These are phyloP conservation scores for Wickerhamiella parazyma DNA, from an alignment of 805 yeast species.

Conservation along the genomic window DNA sequence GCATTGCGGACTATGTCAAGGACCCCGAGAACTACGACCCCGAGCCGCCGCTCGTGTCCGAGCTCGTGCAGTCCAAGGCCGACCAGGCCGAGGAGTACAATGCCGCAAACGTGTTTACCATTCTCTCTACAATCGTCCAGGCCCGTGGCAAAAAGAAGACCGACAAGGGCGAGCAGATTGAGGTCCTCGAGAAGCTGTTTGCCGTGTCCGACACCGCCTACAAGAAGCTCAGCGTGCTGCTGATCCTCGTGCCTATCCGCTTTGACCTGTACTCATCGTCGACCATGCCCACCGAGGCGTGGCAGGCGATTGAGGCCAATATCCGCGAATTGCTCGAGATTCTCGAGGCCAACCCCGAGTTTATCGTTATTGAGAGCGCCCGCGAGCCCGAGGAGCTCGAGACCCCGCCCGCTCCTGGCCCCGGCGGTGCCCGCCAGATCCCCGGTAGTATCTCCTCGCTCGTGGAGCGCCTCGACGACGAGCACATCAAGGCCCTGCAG, in stretches of 20 bases:
- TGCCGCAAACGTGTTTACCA: slow-evolving; percentile 48
- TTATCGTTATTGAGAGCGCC: slow-evolving; percentile 68
- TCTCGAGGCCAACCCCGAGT: slow-evolving; percentile 44
- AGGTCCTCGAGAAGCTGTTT: slow-evolving; percentile 48
- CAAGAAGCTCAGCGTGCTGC: slow-evolving; percentile 63
- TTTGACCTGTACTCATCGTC: slow-evolving; percentile 64
- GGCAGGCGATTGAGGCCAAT: slow-evolving; percentile 60
- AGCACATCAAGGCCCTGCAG: slow-evolving; percentile 75
- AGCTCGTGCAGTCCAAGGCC: slow-evolving; percentile 23
- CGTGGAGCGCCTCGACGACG: slow-evolving; percentile 91
- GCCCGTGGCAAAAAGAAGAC: slow-evolving; percentile 92
- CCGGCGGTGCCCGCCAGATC: slow-evolving; percentile 52
- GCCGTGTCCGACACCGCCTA: slow-evolving; percentile 42
- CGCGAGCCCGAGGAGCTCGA: slow-evolving; percentile 66
- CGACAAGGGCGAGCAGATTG: slow-evolving; percentile 67
- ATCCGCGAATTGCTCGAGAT: slow-evolving; percentile 48
- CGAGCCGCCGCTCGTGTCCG: slow-evolving; percentile 3
- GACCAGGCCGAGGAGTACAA: slow-evolving; percentile 21
- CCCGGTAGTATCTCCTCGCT: slow-evolving; percentile 76
- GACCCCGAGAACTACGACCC: slow-evolving; percentile 59
- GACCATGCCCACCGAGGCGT: slow-evolving; percentile 64
- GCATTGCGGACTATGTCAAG: slow-evolving; percentile 45
- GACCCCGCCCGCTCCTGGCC: slow-evolving; percentile 42
- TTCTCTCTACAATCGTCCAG: slow-evolving; percentile 64
- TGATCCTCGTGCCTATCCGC: slow-evolving; percentile 74